Evolutionary conservation across 2,329 filamentous ascomycete genomes (phyloP).

Genomic region (Cladosporium cucumerinum): DNA sequence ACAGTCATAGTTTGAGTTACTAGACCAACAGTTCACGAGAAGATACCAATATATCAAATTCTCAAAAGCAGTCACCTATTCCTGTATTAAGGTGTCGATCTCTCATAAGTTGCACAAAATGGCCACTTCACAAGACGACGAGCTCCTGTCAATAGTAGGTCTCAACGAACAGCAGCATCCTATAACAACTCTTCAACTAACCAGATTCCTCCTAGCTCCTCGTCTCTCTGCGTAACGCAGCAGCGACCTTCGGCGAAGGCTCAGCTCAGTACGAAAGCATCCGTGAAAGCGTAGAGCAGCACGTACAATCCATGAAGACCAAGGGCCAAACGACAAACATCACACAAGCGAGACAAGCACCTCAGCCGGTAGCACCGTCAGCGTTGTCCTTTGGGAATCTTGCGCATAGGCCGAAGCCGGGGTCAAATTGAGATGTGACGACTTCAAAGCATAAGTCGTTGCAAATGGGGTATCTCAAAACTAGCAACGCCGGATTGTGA

Average conservation of each 20-base stretch:
- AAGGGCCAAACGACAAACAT: slow-evolving; percentile 8
- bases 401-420: not conserved
- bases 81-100: not conserved
- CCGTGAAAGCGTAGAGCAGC: slow-evolving; percentile 30
- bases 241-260: slow-evolving; percentile 35
- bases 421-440: not conserved
- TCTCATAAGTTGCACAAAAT: not conserved
- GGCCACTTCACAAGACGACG: slow-evolving; percentile 25
- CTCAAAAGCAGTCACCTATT: not conserved
- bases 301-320: slow-evolving; percentile 31
- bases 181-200: not conserved
- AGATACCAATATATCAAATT: not conserved
- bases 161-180: not conserved
- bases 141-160: slow-evolving; percentile 27
- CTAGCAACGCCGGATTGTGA: not conserved
- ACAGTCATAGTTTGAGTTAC: not conserved
- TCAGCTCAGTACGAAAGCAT: slow-evolving; percentile 33
- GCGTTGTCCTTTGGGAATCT: slow-evolving; percentile 3
- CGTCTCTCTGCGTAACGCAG: slow-evolving; percentile 36
- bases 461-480: not conserved
- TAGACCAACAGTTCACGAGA: not conserved
- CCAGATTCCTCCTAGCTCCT: slow-evolving; percentile 28
- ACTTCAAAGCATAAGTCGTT: not conserved
- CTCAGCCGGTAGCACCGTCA: not conserved
- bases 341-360: not conserved